phyloP scores from a whole-genome alignment of 495 filamentous ascomycete genomes.

The Aspergillus cristatus region DNA sequence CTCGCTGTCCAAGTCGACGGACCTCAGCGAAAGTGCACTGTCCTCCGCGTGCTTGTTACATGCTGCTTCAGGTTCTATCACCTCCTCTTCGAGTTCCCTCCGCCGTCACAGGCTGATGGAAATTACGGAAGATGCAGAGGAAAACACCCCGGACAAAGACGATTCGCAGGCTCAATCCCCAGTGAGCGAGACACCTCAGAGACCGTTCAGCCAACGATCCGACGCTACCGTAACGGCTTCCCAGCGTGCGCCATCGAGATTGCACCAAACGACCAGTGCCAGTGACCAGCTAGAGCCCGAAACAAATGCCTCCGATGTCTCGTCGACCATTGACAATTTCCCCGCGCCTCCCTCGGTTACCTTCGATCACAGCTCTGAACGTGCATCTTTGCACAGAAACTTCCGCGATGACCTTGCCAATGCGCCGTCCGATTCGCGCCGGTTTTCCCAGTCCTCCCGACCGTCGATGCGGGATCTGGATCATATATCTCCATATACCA shows the following conservation, averaged over 20 bases:
- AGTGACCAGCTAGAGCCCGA: slow-evolving; percentile 12
- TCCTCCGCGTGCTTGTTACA: slow-evolving; percentile 86
- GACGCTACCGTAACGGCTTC: slow-evolving; percentile 31
- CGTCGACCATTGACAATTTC: too few species aligned
- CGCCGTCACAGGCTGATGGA: slow-evolving; percentile 70
- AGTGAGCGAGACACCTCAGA: slow-evolving; percentile 15
- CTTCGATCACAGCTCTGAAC: slow-evolving; percentile 7
- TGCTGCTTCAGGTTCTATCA: slow-evolving; percentile 77
- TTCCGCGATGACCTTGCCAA: slow-evolving; percentile 33
- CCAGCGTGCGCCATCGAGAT: slow-evolving; percentile 9
- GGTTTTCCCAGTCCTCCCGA: slow-evolving; percentile 58
- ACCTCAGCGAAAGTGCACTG: slow-evolving; percentile 78
- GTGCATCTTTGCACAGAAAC: slow-evolving; percentile 15
- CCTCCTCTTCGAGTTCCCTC: slow-evolving; percentile 75
- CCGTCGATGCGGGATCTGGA: slow-evolving; percentile 53
- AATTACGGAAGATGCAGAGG: slow-evolving; percentile 77
- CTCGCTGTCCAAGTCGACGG: slow-evolving; percentile 58
- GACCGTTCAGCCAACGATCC: slow-evolving; percentile 29
- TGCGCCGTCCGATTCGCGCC: slow-evolving; percentile 29
- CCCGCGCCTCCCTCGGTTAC: slow-evolving; percentile 8
- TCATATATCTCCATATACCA: slow-evolving; percentile 42
- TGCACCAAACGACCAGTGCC: slow-evolving; percentile 2
- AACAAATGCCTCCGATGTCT: slow-evolving; percentile 8
- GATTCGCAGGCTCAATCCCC: slow-evolving; percentile 18
- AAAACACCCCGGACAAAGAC: slow-evolving; percentile 48